Conservation (phyloP, 768 basidiomycete genomes). For the Tremella yokohamensis region DNA sequence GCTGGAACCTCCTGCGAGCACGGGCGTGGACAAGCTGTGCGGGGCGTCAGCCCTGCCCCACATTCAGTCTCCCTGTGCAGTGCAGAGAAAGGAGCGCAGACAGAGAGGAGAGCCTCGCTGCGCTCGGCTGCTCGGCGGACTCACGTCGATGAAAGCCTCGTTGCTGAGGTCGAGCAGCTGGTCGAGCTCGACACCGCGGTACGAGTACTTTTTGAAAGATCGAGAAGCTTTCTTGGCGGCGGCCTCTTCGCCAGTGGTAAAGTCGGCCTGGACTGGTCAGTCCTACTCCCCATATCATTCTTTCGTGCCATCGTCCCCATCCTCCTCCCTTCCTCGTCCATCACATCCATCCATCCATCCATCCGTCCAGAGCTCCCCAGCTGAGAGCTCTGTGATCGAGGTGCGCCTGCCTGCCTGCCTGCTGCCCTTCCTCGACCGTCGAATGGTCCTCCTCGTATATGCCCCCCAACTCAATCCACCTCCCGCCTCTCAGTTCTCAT, state of each 20-base stretch:
- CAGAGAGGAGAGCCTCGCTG: not conserved
- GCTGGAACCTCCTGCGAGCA: slow-evolving; percentile 96
- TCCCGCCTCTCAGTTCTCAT: no score
- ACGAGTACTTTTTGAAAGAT: slow-evolving; percentile 98
- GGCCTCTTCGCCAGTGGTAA: slow-evolving; percentile 79
- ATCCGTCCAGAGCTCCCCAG: no score
- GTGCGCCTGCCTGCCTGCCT: no score
- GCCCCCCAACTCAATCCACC: no score
- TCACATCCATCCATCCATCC: no score
- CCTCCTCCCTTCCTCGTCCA: no score
- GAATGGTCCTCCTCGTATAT: no score
- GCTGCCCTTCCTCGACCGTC: no score
- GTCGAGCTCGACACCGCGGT: slow-evolving; percentile 96
- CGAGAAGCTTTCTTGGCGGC: slow-evolving; percentile 98
- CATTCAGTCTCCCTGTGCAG: slow-evolving; percentile 1
- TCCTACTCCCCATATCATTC: no score
- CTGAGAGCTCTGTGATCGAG: no score
- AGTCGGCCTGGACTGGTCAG: no score
- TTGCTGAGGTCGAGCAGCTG: slow-evolving; percentile 94
- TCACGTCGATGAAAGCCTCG: slow-evolving; percentile 68
- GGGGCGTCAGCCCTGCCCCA: not conserved
- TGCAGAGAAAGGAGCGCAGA: slow-evolving; percentile 4
- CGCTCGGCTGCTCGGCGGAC: slow-evolving; percentile 47
- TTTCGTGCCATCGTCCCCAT: no score
- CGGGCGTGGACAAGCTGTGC: slow-evolving; percentile 91